Conservation (phyloP, 768 basidiomycete species). For the Lentinula lateritia region DNA sequence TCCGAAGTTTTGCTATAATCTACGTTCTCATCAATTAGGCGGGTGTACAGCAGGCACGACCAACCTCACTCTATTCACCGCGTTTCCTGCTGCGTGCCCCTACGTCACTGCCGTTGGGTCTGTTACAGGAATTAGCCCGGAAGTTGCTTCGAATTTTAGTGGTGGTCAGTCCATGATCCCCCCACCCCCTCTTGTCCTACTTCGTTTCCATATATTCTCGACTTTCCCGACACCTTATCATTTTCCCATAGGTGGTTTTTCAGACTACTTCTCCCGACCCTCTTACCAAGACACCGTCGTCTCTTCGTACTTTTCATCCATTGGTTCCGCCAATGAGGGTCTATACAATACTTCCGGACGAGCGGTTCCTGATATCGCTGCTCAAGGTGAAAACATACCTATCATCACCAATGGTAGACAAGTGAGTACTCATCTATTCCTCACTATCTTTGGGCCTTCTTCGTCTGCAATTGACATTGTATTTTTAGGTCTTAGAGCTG, state of each 20-base stretch:
- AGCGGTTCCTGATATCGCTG: constrained; percentile 38
- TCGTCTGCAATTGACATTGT: not conserved
- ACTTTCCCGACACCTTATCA: not conserved
- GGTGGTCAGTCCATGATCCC: constrained; percentile 15
- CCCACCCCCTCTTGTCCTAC: not conserved
- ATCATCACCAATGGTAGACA: constrained; percentile 8
- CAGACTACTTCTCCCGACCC: constrained; percentile 28
- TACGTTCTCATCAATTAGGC: not conserved
- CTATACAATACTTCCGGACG: constrained; percentile 37
- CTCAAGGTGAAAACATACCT: constrained; percentile 24
- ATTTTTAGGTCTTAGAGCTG: constrained; percentile 11
- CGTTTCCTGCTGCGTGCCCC: constrained; percentile 48
- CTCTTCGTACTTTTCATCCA: constrained; percentile 14
- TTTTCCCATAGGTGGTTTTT: constrained; percentile 39
- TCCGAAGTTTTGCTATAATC: not conserved
- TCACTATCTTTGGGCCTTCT: constrained; percentile 17
- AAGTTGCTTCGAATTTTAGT: constrained; percentile 40
- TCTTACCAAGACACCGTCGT: constrained; percentile 20
- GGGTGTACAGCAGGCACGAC: not conserved
- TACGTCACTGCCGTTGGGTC: constrained; percentile 32
- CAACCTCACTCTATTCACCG: constrained; percentile 14
- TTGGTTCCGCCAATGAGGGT: constrained; percentile 31
- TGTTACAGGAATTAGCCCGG: constrained; percentile 29
- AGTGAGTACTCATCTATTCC: constrained; percentile 17
- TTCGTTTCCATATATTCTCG: not conserved